Base-by-base conservation (phyloP, 805 yeast genomes). In the Ogataea nitratoaversa region DNA sequence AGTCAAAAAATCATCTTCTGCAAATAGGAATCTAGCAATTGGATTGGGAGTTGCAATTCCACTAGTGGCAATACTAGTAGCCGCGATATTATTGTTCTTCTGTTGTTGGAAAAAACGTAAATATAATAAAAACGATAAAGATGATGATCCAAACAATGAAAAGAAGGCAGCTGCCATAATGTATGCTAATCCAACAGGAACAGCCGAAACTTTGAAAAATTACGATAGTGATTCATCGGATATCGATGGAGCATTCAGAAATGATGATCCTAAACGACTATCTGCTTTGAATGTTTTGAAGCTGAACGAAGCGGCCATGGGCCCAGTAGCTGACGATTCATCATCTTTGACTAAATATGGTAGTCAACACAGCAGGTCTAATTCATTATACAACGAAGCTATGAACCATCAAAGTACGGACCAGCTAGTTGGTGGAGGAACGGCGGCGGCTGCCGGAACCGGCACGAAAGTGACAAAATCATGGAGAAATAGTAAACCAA, bases 11-110 rank as follows among this genome's bases (percentile, higher is more conserved):
- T 31, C 39, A 40, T 36, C 37, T 44, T 39, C 57, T 28, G 63
- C 62, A 32, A 70, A 67, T 38, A 82, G 75, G 48, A 74, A 76
- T 2, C 67, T 86, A n/a, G 96, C 95, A 0, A 84, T 91, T 56
- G 95, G 90, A 1, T 73, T 90, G 44, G 97, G 96, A 40, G 90
- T 85, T n/a, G 86, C 83, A 2, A 72, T 93, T 34, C 95, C 96
- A 1, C 56, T 74, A 0, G 63, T 77, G 3, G 72, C 72, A 2
- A 51, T 84, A 0, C 51, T 79, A 8, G 49, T 78, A 2, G 71
- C 77, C 0, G 68, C 67, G 0, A 37, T 74, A 1, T 24, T 81
- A 2, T 36, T 87, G 5, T 65, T 82, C 46, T 68, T 74, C 50
- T 76, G 86, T 53, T 79, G 79, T 52, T 72, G 74, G 67, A 67